Evolutionary conservation across 345 rosid genomes (phyloP), one percentile per base, ranked within the genome.

Genomic region (Melaleuca quinquenervia): DNA sequence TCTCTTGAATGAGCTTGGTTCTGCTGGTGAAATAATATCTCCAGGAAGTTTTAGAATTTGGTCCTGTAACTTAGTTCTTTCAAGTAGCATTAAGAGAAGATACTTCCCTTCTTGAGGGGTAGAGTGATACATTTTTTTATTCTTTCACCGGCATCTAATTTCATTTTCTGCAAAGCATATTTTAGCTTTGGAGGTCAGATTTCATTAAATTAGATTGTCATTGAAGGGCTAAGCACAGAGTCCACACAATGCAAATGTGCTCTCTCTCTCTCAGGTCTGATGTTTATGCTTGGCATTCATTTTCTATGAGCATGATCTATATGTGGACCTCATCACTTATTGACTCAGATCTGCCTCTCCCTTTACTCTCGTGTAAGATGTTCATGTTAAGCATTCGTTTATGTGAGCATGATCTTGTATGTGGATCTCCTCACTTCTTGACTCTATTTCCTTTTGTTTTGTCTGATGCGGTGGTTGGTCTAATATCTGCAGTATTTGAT

Each of bases 401-500:
- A 58, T 58, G 8, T 64, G 78, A 32, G 70, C 70, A n/a, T 58
- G 70, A n/a, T 58, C 70, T 58, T 58, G 70, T 27, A 58, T 58
- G 8, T 18, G 48, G 48, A 18, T 24, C 70, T 41, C 36, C 1
- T 82, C 24, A 27, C 53, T 54, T 82, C 53, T 70, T 8, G 20
- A 18, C 41, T 41, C 48, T 84, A 24, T 58, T 29, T 29, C 29
- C 51, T 76, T 12, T 29, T 51, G 83, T 36, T 29, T 41, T 32
- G 32, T 76, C 49, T 24, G 36, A 75, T 62, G 41, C 49, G 49
- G 32, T 49, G 27, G 52, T 6, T 32, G 41, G n/a, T 36, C 83
- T 86, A 24, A 62, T 82, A 50, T 54, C 84, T 86, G 87, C 95
- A 94, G 96, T 92, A 90, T 58, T 29, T 89, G 52, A 90, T 91